Percentiles rank a stretch among this genome's conserved stretches.
Conservation (phyloP, 441 rosid genomes). For the Erodium trifolium region DNA sequence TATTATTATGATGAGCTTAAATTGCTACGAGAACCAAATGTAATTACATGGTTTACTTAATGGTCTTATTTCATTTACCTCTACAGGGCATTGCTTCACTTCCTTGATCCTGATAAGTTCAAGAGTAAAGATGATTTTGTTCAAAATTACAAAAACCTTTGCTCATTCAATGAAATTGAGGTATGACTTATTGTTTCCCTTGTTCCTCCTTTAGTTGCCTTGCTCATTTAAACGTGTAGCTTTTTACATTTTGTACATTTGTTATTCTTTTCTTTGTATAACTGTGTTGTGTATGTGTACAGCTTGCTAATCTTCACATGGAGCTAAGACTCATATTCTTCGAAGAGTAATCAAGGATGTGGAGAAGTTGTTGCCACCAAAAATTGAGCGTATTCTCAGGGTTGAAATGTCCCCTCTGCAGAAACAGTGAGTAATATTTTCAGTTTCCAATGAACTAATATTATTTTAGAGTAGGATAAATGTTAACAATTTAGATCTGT, state of each 20-base stretch:
- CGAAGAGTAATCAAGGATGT: slow-evolving; percentile 99
- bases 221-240: neutral
- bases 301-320: slow-evolving; percentile 98
- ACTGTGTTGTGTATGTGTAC: slow-evolving; percentile 18
- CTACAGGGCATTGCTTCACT: slow-evolving; percentile 94
- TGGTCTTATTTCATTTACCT: slow-evolving; percentile 1
- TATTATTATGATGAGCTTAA: neutral
- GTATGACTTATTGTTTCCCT: slow-evolving; percentile 29
- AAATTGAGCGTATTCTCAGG: slow-evolving; percentile 97
- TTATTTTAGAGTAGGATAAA: slow-evolving; percentile 1
- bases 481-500: slow-evolving; percentile 7
- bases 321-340: slow-evolving; percentile 96
- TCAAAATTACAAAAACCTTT: slow-evolving; percentile 95
- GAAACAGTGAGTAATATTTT: slow-evolving; percentile 64
- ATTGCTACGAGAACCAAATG: neutral
- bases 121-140: slow-evolving; percentile 90
- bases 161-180: slow-evolving; percentile 95
- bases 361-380: slow-evolving; percentile 98
- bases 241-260: slow-evolving; percentile 14
- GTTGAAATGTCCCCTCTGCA: slow-evolving; percentile 99
- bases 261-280: slow-evolving; percentile 15
- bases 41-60: neutral
- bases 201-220: neutral
- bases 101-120: slow-evolving; percentile 91
- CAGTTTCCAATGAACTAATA: slow-evolving; percentile 14